Evolutionary conservation across 345 rosid genomes (phyloP), one percentile per base, ranked within the genome.

Genomic region (Lepidium sativum): DNA sequence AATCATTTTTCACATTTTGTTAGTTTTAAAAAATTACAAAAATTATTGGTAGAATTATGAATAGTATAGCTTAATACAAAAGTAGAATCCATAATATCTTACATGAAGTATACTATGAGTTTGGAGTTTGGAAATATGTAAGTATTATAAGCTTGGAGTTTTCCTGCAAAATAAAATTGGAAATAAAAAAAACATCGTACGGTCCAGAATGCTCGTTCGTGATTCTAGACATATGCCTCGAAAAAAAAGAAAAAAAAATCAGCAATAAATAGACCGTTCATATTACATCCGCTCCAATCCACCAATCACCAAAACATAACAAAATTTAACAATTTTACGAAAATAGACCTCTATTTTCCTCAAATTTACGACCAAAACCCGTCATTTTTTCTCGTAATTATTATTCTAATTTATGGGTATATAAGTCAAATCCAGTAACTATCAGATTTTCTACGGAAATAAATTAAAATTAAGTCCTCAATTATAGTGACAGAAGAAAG

Each of bases 201-300:
- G 70, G 70, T 33, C 3, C 35, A 65, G 40, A 43, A 54, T 66
- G 13, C 37, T 54, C 44, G 44, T 32, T 15, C 62, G 70, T 66
- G 70, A 66, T 65, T 42, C 9, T 53, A 9, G 16, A 63, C 56
- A 35, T 8, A 49, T 34, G 6, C 9, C 13, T 16, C 10, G 5
- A 8, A 29, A 18, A 27, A 42, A 2, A 9, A 25, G 15, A 6
- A 45, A 37, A 16, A 40, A 5, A 6, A 43, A 25, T 7, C 25
- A 43, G 53, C 23, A 65, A 44, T 65, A 54, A 65, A 65, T 42
- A 32, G 54, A 50, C 72, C 64, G 65, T 58, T 58, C 65, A 68
- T 57, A 27, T 48, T 48, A 68, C 65, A 58, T 68, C 65, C 57
- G 17, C 29, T 67, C 14, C 14, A 13, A 11, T 35, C 20, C 63